Conservation (phyloP, 805 yeast species). For the Ogataea methanolica region DNA sequence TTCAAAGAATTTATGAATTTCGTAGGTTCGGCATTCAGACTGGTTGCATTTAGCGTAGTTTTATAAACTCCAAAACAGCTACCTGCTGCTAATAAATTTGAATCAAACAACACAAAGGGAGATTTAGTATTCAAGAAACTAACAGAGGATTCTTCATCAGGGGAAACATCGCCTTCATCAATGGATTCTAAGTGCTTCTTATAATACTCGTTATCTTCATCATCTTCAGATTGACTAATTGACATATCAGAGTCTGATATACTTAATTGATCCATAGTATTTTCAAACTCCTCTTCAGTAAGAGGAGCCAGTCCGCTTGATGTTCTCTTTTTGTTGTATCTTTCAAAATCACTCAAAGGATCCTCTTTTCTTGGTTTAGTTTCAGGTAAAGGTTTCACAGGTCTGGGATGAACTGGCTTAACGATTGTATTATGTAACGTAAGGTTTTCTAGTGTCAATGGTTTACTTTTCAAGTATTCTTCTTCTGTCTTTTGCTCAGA, state of each 20-base stretch:
- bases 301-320: slow-evolving; percentile 41
- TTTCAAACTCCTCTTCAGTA: slow-evolving; percentile 55
- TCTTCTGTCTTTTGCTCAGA: slow-evolving; percentile 26
- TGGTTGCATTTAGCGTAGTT: slow-evolving; percentile 43
- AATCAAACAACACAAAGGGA: slow-evolving; percentile 58
- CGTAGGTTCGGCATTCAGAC: slow-evolving; percentile 43
- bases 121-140: slow-evolving; percentile 65
- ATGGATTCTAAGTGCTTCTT: not conserved
- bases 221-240: slow-evolving; percentile 2
- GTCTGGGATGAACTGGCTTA: slow-evolving; percentile 4
- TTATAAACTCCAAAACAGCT: slow-evolving; percentile 68
- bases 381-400: not conserved
- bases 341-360: slow-evolving; percentile 14
- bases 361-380: not conserved
- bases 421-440: slow-evolving; percentile 3
- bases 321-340: slow-evolving; percentile 51
- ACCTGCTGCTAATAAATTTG: slow-evolving; percentile 38
- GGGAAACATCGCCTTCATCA: slow-evolving; percentile 7
- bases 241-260: slow-evolving; percentile 53
- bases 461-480: slow-evolving; percentile 14
- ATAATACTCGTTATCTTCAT: not conserved
- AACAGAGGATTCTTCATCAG: slow-evolving; percentile 30
- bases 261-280: slow-evolving; percentile 46
- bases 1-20: slow-evolving; percentile 32
- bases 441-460: slow-evolving; percentile 1